A percentile compares a stretch with the other conserved stretches of the same genome.
phyloP scores from a whole-genome alignment of 306 rosid species.

The Cucumis hystrix region DNA sequence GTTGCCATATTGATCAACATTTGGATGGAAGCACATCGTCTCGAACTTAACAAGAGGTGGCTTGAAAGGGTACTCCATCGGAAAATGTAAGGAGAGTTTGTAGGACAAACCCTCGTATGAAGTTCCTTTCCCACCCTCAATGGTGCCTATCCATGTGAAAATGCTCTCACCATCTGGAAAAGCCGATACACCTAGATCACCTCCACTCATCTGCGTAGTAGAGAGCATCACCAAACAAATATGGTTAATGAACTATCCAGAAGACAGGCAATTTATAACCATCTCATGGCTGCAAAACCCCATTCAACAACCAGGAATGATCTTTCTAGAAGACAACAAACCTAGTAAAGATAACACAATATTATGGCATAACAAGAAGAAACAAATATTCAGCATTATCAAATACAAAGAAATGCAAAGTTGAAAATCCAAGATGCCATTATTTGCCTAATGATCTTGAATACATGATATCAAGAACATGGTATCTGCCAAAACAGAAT shows the following conservation, averaged over 20 bases:
- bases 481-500: neutral
- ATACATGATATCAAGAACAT: neutral
- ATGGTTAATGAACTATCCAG: neutral
- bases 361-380: neutral
- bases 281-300: neutral
- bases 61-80: slow-evolving; percentile 83
- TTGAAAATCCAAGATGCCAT: neutral
- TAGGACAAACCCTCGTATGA: slow-evolving; percentile 78
- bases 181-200: slow-evolving; percentile 93
- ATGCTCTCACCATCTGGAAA: slow-evolving; percentile 87
- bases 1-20: slow-evolving; percentile 93
- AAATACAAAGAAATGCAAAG: neutral
- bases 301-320: neutral
- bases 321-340: neutral
- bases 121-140: slow-evolving; percentile 95
- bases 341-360: neutral
- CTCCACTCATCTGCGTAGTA: slow-evolving; percentile 67
- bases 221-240: slow-evolving; percentile 7
- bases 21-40: slow-evolving; percentile 92
- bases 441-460: neutral
- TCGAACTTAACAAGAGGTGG: slow-evolving; percentile 93
- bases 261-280: neutral
- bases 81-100: slow-evolving; percentile 82
- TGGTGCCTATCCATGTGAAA: slow-evolving; percentile 89
- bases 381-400: neutral